Evolutionary conservation across 2,329 filamentous ascomycete species (phyloP), one percentile per base, ranked within the genome.

Genomic region (Hymenoscyphus fructigenus): DNA sequence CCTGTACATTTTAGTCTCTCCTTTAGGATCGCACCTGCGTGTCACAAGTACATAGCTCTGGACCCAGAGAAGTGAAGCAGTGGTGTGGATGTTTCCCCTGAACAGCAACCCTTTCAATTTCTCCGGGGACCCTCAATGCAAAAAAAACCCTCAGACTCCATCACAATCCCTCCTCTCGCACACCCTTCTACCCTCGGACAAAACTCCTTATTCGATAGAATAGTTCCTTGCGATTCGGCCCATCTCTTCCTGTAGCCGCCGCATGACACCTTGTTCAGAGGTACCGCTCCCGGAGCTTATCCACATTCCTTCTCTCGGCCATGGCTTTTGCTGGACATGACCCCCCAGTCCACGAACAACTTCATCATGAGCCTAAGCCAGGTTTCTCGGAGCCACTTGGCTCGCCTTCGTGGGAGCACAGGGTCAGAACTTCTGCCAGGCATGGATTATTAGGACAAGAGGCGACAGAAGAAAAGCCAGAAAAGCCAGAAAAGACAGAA

Each of bases 301-400:
- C 23, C 23, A 36, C 60, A 68, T 68, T 68, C 68, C 63, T 63
- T 28, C 29, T 59, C 65, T 62, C 60, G 58, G 65, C 66, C 62
- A 69, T 71, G 70, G n/a, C 57, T 59, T 28, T 44, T 32, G 61
- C 65, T 63, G 61, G 59, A 64, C 63, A 63, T 58, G 59, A 58
- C 41, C 55, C 64, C 68, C 66, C 59, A 38, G 57, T 60, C 57
- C 23, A 28, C 53, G 60, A 64, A 57, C 32, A 65, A 65, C 63
- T 66, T 60, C 61, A 68, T 69, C 67, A 71, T 68, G 70, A 70
- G 61, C 62, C 64, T 58, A 63, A 68, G 59, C 65, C 62, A 23
- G 60, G 60, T 61, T 62, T 62, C 68, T 66, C 68, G 65, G 66
- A 66, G 60, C 67, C 68, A 66, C 65, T 70, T 66, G 68, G 60